Conservation (phyloP, 2,329 filamentous ascomycete genomes). For the Pseudogymnoascus pannorum region DNA sequence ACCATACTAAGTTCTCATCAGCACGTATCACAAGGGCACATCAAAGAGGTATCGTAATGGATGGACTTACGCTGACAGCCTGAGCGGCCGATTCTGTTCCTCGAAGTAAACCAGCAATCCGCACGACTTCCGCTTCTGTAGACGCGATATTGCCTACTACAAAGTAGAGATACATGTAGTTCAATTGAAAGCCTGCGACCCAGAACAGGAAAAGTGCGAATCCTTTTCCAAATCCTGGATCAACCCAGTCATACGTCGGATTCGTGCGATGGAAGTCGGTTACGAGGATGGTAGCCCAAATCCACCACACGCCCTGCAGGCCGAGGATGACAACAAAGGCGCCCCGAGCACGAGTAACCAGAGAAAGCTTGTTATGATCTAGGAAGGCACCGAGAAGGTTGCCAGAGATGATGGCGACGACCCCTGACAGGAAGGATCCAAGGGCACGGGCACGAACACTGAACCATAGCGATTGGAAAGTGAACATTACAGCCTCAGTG, state of each 20-base stretch:
- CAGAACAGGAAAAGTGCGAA: conserved; percentile 64
- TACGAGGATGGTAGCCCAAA: conserved; percentile 60
- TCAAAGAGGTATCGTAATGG: neutral
- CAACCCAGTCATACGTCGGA: conserved; percentile 60
- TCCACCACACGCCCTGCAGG: conserved; percentile 63
- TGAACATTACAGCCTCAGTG: conserved; percentile 65
- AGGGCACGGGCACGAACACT: conserved; percentile 61
- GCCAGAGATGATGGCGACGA: conserved; percentile 57
- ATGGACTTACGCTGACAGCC: conserved; percentile 48
- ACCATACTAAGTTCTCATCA: conserved; percentile 44
- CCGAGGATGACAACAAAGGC: conserved; percentile 24
- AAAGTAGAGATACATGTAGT: conserved; percentile 64
- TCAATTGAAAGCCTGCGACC: conserved; percentile 61
- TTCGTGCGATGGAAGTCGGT: conserved; percentile 49
- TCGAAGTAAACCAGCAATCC: conserved; percentile 59
- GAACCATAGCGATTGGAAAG: conserved; percentile 62
- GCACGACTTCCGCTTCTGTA: conserved; percentile 56
- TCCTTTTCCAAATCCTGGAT: conserved; percentile 54
- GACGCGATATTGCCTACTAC: conserved; percentile 59
- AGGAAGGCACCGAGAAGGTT: conserved; percentile 50
- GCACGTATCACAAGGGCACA: neutral
- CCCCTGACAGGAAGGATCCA: conserved; percentile 62
- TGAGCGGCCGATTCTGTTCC: conserved; percentile 68
- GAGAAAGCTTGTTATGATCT: conserved; percentile 18
- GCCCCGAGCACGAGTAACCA: conserved; percentile 23